phyloP scores from a whole-genome alignment of 1,284 basidiomycete genomes.

The Phenoliferia sp. region DNA sequence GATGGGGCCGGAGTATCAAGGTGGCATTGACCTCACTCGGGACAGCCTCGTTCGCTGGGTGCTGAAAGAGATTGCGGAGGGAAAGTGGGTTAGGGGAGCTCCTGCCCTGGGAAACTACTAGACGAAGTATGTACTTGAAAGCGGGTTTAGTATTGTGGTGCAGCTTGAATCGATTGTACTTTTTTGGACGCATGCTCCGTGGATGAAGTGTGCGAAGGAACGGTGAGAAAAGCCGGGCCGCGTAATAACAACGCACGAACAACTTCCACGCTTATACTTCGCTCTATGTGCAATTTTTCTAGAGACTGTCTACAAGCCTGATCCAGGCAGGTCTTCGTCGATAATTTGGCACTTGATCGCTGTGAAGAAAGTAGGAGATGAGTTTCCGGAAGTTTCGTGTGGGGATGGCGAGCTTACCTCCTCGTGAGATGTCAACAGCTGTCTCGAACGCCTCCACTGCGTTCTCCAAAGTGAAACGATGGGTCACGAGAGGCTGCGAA shows the following conservation, averaged over 20 bases:
- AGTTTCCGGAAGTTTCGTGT: too few relatives aligned
- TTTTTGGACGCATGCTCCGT: too few relatives aligned
- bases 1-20: not conserved
- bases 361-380: not conserved
- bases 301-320: too few relatives aligned
- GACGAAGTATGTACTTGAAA: too few relatives aligned
- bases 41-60: not conserved
- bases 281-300: too few relatives aligned
- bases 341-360: conserved; percentile 14
- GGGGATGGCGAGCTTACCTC: not conserved
- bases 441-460: conserved; percentile 75
- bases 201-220: too few relatives aligned
- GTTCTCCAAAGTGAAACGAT: conserved; percentile 68
- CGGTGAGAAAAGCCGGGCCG: too few relatives aligned
- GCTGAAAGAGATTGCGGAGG: not conserved
- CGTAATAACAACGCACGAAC: too few relatives aligned
- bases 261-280: too few relatives aligned
- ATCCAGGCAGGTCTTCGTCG: conserved; percentile 8
- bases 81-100: not conserved
- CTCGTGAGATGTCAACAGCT: conserved; percentile 57
- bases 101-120: not conserved
- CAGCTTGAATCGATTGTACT: too few relatives aligned
- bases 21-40: not conserved
- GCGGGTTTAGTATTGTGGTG: too few relatives aligned
- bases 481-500: conserved; percentile 67